Percentiles rank a stretch among this genome's conserved stretches.
phyloP scores from a whole-genome alignment of 2,329 filamentous ascomycete species.

The Epichloe amarillans region DNA sequence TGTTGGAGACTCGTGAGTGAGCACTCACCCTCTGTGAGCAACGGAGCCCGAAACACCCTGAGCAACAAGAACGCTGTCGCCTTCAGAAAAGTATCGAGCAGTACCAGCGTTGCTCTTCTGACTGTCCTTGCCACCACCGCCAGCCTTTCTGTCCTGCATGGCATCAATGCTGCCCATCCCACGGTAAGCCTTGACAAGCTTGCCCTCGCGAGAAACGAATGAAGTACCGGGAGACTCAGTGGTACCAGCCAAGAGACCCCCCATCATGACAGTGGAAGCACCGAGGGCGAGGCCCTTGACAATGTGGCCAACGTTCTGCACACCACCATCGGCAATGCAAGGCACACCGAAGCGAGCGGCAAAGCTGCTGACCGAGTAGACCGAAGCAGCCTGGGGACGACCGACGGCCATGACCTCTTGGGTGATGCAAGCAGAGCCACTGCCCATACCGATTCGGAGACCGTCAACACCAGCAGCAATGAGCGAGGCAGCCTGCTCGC shows the following conservation, averaged over 20 bases:
- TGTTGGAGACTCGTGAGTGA: background rate
- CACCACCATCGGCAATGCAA: conserved; percentile 93
- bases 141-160: conserved; percentile 98
- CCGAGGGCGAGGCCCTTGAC: conserved; percentile 95
- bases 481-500: conserved; percentile 83
- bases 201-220: conserved; percentile 89
- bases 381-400: conserved; percentile 84
- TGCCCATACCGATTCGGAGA: conserved; percentile 97
- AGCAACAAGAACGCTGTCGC: conserved; percentile 84
- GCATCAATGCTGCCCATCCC: conserved; percentile 98
- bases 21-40: conserved; percentile 53
- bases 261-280: conserved; percentile 98
- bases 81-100: conserved; percentile 95
- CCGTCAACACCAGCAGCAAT: conserved; percentile 93
- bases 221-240: conserved; percentile 96
- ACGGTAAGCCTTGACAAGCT: conserved; percentile 97
- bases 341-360: conserved; percentile 89
- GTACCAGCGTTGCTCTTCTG: conserved; percentile 86
- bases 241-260: conserved; percentile 93
- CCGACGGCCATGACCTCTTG: conserved; percentile 99
- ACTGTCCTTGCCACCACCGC: conserved; percentile 55
- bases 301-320: conserved; percentile 97
- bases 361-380: conserved; percentile 80
- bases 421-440: conserved; percentile 94
- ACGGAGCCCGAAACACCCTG: conserved; percentile 89